Conservation (phyloP, 116 monocot species). For the Cymodocea nodosa region DNA sequence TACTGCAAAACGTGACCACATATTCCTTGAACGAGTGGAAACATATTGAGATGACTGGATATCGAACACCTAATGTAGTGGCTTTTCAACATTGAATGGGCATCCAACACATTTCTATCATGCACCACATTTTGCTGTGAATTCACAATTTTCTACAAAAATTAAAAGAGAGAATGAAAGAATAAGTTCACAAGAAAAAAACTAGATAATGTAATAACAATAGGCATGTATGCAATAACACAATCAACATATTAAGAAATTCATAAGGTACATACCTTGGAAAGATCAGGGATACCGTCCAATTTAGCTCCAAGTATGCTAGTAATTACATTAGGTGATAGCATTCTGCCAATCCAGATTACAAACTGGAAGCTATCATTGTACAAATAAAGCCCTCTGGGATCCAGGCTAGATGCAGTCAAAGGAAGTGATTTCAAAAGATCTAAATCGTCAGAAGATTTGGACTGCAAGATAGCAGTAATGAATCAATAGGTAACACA, state of each 20-base stretch:
- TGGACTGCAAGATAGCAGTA: neutral
- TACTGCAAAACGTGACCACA: no score
- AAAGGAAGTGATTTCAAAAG: constrained; percentile 33
- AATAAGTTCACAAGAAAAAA: no score
- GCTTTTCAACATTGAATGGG: no score
- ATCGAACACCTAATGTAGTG: no score
- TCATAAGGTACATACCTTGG: constrained; percentile 33
- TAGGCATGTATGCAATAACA: neutral
- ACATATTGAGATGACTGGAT: no score
- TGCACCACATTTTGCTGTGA: no score
- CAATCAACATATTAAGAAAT: neutral
- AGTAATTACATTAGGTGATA: constrained; percentile 32
- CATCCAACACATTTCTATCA: no score
- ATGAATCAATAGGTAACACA: no score
- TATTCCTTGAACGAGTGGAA: no score
- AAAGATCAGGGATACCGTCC: constrained; percentile 48
- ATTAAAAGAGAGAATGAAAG: no score
- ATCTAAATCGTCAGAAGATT: neutral
- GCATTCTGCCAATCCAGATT: constrained; percentile 84
- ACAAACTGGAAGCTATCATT: constrained; percentile 82
- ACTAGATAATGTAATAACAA: neutral
- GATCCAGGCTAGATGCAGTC: constrained; percentile 54
- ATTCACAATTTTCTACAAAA: no score
- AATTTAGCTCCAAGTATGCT: constrained; percentile 49
- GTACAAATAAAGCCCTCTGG: constrained; percentile 61